phyloP scores from a whole-genome alignment of 2,329 filamentous ascomycete genomes.

The Lachnellula suecica region DNA sequence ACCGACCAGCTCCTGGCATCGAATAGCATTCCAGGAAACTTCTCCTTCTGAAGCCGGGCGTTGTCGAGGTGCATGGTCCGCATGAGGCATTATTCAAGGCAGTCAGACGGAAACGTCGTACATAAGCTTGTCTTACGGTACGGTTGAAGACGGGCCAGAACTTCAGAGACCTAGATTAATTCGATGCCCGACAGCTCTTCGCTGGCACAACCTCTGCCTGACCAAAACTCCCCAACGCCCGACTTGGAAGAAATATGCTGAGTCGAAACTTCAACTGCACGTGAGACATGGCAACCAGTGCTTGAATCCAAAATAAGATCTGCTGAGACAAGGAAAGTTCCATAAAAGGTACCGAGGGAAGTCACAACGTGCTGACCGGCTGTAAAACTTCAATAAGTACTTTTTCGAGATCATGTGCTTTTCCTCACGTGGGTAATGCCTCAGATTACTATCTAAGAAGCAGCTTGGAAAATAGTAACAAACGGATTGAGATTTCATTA shows the following conservation, averaged over 20 bases:
- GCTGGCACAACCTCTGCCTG: slow-evolving; percentile 14
- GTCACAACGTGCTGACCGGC: too few species aligned
- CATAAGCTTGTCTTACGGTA: neutral
- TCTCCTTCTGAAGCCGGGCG: slow-evolving; percentile 5
- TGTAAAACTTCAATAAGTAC: too few species aligned
- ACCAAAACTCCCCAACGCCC: slow-evolving; percentile 4
- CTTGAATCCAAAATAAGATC: neutral
- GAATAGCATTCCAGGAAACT: slow-evolving; percentile 1
- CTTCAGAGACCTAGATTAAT: slow-evolving; percentile 2
- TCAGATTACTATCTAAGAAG: too few species aligned
- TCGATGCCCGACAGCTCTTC: slow-evolving; percentile 14
- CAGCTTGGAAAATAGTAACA: too few species aligned
- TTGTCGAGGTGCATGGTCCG: slow-evolving; percentile 2
- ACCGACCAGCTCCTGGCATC: slow-evolving; percentile 8
- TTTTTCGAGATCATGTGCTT: neutral
- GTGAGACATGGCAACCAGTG: neutral
- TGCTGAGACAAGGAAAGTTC: neutral
- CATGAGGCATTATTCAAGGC: slow-evolving; percentile 15
- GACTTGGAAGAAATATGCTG: neutral
- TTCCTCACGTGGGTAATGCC: too few species aligned
- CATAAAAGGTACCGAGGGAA: too few species aligned
- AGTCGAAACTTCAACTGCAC: neutral
- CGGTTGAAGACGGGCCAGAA: neutral
- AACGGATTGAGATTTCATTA: too few species aligned
- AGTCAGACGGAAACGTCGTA: slow-evolving; percentile 7